Base-by-base conservation (phyloP, 2,329 filamentous ascomycete species). In the Elsinoe australis region DNA sequence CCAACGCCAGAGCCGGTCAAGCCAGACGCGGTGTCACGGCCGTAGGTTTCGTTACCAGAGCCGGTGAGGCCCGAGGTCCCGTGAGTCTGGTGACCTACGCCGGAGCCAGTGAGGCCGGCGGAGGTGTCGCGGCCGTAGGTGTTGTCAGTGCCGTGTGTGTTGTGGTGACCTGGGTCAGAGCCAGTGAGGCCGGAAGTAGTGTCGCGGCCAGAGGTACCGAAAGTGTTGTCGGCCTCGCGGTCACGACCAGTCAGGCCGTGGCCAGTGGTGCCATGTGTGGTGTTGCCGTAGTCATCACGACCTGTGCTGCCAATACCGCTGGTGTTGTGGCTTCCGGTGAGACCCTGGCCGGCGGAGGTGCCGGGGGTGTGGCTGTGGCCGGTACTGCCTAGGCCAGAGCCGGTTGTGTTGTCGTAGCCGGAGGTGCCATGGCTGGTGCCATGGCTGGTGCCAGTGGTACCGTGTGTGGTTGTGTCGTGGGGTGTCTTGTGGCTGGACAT, bases 241-340 rank as follows among this genome's bases (percentile, higher is more conserved):
- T 36, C 33, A 36, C 33, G 33, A 12, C 33, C 33, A 19, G 33
- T 29, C 6, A 29, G 26, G 6, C 33, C 47, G 41, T 38, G 34
- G 14, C 24, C 32, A 14, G 14, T 17, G 33, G 34, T 22, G 14
- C 47, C 35, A 28, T 34, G 24, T 12, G 49, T 49, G 47, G 31
- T 32, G 50, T 35, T 50, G 26, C 47, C 49, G 33, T 52, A 53
- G 7, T 53, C 34, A 15, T 50, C 50, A 31, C 48, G 19, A 33
- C 50, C 48, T 21, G 54, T 54, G 38, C 48, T 49, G 32, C 55
- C 58, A 45, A 49, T 54, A 29, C 56, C 54, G n/a, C 32, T 44
- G 22, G 50, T 18, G 10, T 29, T 29, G 9, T 12, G 18, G 47
- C 35, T 34, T 10, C 22, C 36, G 14, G 24, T 46, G 28, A 8